Conservation (phyloP, 768 basidiomycete genomes). For the Auricularia sp. region DNA sequence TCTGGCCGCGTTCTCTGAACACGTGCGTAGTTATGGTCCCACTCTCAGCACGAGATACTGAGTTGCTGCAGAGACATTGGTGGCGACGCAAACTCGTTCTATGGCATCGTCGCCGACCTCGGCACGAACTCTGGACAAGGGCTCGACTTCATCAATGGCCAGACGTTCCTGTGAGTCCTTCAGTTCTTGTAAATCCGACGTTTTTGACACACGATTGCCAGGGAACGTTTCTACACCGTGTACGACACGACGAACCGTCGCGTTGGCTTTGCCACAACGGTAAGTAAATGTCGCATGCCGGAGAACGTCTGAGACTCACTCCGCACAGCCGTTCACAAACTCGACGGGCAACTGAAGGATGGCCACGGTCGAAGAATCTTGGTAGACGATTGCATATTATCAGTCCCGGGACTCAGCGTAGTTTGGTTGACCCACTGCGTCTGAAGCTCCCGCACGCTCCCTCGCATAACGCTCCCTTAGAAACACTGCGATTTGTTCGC, state of each 20-base stretch:
- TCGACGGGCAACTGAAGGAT: background rate
- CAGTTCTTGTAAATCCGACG: background rate
- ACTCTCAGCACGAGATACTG: background rate
- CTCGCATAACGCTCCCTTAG: no score
- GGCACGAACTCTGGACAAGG: conserved; percentile 34
- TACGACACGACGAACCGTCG: conserved; percentile 48
- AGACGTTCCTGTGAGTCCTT: conserved; percentile 44
- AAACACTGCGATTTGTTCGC: background rate
- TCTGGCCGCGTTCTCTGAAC: conserved; percentile 24
- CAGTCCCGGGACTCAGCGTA: no score
- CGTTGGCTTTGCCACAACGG: conserved; percentile 45
- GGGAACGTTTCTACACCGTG: conserved; percentile 24
- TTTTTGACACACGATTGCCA: background rate
- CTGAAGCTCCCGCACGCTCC: no score
- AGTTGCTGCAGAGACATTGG: conserved; percentile 3
- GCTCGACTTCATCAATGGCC: conserved; percentile 47
- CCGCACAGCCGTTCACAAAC: background rate
- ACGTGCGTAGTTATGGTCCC: background rate
- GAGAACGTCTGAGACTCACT: background rate
- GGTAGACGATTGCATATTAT: no score
- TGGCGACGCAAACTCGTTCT: conserved; percentile 4
- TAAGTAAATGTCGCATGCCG: background rate
- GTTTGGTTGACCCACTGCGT: no score
- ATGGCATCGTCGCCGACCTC: conserved; percentile 13
- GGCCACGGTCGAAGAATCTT: background rate